Conservation (phyloP, 805 yeast genomes). For the Lachancea mirantina region DNA sequence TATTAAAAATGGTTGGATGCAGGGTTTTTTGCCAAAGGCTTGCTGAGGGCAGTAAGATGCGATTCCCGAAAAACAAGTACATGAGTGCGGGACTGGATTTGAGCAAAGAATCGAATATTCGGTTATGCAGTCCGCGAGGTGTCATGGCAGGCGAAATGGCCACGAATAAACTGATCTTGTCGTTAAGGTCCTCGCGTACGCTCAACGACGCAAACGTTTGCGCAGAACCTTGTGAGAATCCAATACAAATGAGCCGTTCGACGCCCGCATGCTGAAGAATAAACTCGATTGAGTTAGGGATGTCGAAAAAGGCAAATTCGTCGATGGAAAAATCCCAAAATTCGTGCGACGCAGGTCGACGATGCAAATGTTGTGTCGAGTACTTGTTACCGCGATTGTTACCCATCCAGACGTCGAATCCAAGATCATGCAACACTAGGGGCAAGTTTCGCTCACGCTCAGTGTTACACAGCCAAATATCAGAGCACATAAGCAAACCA, state of each 20-base stretch:
- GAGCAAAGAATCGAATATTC: slow-evolving; percentile 65
- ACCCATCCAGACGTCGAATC: slow-evolving; percentile 94
- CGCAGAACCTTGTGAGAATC: slow-evolving; percentile 92
- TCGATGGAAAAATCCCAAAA: slow-evolving; percentile 92
- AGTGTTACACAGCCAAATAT: slow-evolving; percentile 59
- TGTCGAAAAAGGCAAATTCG: slow-evolving; percentile 86
- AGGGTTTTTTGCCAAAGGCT: slow-evolving; percentile 60
- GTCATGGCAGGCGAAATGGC: slow-evolving; percentile 94
- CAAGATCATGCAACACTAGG: slow-evolving; percentile 64
- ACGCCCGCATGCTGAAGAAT: slow-evolving; percentile 47
- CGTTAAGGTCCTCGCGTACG: slow-evolving; percentile 54
- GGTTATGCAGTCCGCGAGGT: slow-evolving; percentile 75
- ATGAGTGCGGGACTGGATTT: slow-evolving; percentile 70
- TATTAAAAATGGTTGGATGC: slow-evolving; percentile 26
- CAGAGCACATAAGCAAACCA: slow-evolving; percentile 85
- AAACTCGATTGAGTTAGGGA: slow-evolving; percentile 76
- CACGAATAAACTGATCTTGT: slow-evolving; percentile 49
- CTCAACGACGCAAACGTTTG: slow-evolving; percentile 84
- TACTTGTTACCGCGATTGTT: slow-evolving; percentile 91
- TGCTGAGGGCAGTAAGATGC: slow-evolving; percentile 69
- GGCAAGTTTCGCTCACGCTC: slow-evolving; percentile 56
- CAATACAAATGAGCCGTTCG: slow-evolving; percentile 56
- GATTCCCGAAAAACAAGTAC: slow-evolving; percentile 63
- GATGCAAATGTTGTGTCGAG: slow-evolving; percentile 64
- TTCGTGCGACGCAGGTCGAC: slow-evolving; percentile 33